Conservation (phyloP, 2,329 filamentous ascomycete genomes). For the Fusarium coicis region DNA sequence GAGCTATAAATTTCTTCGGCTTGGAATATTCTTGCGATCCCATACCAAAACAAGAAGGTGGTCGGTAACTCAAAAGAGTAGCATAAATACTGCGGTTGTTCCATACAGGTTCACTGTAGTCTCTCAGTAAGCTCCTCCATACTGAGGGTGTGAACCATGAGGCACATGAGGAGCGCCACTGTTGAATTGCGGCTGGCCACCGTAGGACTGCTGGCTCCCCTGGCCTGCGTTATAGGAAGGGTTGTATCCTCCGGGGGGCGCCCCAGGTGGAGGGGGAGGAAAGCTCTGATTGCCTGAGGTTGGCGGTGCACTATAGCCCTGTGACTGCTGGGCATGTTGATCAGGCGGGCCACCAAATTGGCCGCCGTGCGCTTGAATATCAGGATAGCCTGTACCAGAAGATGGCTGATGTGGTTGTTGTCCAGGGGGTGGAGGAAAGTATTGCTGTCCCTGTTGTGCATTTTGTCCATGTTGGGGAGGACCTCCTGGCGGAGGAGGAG, state of each 20-base stretch:
- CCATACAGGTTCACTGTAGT: background rate
- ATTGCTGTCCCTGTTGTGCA: conserved; percentile 30
- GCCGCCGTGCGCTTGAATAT: conserved; percentile 32
- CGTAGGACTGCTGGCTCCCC: conserved; percentile 46
- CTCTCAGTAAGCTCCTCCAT: conserved; percentile 41
- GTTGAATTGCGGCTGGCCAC: conserved; percentile 43
- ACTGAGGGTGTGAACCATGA: conserved; percentile 49
- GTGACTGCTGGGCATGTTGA: conserved; percentile 40
- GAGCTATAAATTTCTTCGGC: conserved; percentile 19
- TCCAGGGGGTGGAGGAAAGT: conserved; percentile 37
- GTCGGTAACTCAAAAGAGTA: background rate
- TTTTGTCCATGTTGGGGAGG: conserved; percentile 33
- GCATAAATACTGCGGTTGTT: conserved; percentile 7
- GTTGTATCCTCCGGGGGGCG: conserved; percentile 44
- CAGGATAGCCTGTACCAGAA: conserved; percentile 37
- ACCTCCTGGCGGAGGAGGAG: conserved; percentile 39
- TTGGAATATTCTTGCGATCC: conserved; percentile 26
- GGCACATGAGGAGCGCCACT: conserved; percentile 44
- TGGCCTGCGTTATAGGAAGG: conserved; percentile 44
- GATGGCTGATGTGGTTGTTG: conserved; percentile 38
- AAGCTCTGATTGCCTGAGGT: conserved; percentile 33
- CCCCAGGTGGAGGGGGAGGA: conserved; percentile 36
- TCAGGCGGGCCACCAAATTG: conserved; percentile 37
- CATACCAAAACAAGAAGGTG: conserved; percentile 9
- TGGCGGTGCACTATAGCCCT: conserved; percentile 36